These are phyloP conservation scores for Penicillium soppii DNA, from an alignment of 495 filamentous ascomycete genomes.

Conservation along the genomic window DNA sequence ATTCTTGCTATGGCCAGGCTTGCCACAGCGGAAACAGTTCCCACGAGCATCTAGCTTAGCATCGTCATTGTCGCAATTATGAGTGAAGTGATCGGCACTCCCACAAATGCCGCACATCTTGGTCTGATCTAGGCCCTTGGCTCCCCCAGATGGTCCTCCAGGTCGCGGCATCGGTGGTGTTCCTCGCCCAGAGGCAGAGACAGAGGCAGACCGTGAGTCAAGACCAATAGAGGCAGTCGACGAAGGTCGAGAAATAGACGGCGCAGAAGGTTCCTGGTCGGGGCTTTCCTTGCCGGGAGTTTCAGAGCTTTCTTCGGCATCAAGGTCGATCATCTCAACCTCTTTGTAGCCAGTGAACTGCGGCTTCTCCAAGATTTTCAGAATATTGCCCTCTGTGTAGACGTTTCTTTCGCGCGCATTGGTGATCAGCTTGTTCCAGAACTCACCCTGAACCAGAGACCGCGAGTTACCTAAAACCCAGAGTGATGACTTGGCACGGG, in stretches of 20 bases:
- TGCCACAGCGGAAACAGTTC: slow-evolving; percentile 46
- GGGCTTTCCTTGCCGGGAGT: slow-evolving; percentile 14
- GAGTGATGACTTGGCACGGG: slow-evolving; percentile 89
- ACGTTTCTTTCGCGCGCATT: slow-evolving; percentile 71
- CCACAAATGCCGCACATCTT: slow-evolving; percentile 48
- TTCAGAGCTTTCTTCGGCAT: slow-evolving; percentile 7
- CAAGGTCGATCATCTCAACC: slow-evolving; percentile 47
- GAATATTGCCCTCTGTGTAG: slow-evolving; percentile 74
- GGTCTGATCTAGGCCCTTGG: slow-evolving; percentile 41
- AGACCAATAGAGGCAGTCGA: slow-evolving; percentile 19
- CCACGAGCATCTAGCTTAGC: slow-evolving; percentile 35
- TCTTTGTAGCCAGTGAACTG: slow-evolving; percentile 48
- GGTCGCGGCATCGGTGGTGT: slow-evolving; percentile 24
- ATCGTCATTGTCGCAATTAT: slow-evolving; percentile 47
- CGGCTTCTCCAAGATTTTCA: slow-evolving; percentile 47
- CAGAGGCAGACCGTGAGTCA: slow-evolving; percentile 25
- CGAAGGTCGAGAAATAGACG: slow-evolving; percentile 26
- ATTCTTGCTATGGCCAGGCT: slow-evolving; percentile 35
- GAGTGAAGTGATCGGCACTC: slow-evolving; percentile 46
- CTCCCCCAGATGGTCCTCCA: slow-evolving; percentile 46
- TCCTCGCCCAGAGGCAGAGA: slow-evolving; percentile 25
- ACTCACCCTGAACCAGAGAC: slow-evolving; percentile 80
- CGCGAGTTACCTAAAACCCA: slow-evolving; percentile 93
- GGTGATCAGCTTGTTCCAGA: slow-evolving; percentile 80
- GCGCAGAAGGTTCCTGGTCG: slow-evolving; percentile 13